Base-by-base conservation (phyloP, 768 basidiomycete species). In the Daedaleopsis sinensis region DNA sequence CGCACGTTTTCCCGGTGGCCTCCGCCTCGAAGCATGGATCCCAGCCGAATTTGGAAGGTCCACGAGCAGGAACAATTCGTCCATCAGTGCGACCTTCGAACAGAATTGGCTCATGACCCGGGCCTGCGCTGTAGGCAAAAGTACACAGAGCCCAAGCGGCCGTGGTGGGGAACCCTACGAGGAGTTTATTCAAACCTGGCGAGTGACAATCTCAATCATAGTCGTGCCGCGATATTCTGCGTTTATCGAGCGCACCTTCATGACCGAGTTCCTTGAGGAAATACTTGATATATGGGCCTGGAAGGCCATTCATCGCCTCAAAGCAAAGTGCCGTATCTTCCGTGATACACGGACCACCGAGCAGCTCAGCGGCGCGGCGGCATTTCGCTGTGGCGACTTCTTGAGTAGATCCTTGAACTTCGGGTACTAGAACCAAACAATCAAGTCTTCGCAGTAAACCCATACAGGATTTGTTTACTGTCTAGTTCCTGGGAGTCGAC, bases 291-390 rank as follows among this genome's bases (percentile, higher is more conserved):
- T 96, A 99, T 0, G 96, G 96, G 0, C 97, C 97, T 1, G 97
- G 97, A 4, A 99, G 83, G 0, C 94, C 96, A 19, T 88, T 84
- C 18, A 98, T 78, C 0, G 97, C 95, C 62, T 87, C 85, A 70
- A 93, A 98, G 66, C 90, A 93, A 7, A 99, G 83, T 0, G 97
- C 94, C 0, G 97, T 99, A 72, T 99, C 97, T 77, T 99, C 94
- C 0, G 93, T 94, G 67, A 87, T 86, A 65, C 84, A 85, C 9
- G 87, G 80, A 0, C 80, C 80, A 36, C 80, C 79, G 11, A 87
- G 91, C 64, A 91, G 75, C 71, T 96, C 89, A 39, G 94, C 93
- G 39, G 96, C 96, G 16, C 84, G 81, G 63, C 80, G 77, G 73
- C 94, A 96, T 74, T 99, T 99, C 4, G 88, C 94, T 24, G 72